Evolutionary conservation across 176 grass and related monocot genomes (phyloP).

Genomic region (Sorghum bicolor): DNA sequence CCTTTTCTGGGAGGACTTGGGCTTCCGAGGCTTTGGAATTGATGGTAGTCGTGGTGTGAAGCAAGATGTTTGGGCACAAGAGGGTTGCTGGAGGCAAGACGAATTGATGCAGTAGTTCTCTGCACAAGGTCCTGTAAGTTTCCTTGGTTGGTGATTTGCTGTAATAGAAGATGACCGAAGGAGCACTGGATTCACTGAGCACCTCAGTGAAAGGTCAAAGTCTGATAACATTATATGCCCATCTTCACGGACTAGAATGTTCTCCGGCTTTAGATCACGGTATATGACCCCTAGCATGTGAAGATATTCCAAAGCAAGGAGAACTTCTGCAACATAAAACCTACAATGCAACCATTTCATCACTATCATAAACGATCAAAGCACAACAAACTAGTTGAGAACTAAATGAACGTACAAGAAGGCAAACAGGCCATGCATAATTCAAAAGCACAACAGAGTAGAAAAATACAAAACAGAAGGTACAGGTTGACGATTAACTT

Average conservation of each 20-base stretch:
- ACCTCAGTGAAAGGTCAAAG: conserved; percentile 73
- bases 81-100: conserved; percentile 61
- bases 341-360: conserved; percentile 43
- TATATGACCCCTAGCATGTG: conserved; percentile 84
- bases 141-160: conserved; percentile 44
- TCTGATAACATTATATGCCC: conserved; percentile 81
- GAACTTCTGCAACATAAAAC: conserved; percentile 81
- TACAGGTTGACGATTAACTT: background rate
- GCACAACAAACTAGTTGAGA: background rate
- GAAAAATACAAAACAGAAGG: background rate
- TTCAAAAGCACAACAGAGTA: background rate
- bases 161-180: conserved; percentile 53
- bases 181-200: conserved; percentile 57
- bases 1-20: conserved; percentile 42
- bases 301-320: conserved; percentile 78
- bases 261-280: conserved; percentile 76
- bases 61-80: conserved; percentile 68
- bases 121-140: conserved; percentile 57
- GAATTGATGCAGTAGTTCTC: conserved; percentile 67
- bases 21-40: conserved; percentile 50
- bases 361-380: conserved; percentile 29
- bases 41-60: conserved; percentile 55
- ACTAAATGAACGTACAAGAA: background rate
- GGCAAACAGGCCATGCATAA: background rate
- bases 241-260: conserved; percentile 75